Percentiles rank a stretch among this genome's conserved stretches.
Conservation (phyloP, 1,139 yeast species). For the Hyphopichia wangnamkhiaoensis region DNA sequence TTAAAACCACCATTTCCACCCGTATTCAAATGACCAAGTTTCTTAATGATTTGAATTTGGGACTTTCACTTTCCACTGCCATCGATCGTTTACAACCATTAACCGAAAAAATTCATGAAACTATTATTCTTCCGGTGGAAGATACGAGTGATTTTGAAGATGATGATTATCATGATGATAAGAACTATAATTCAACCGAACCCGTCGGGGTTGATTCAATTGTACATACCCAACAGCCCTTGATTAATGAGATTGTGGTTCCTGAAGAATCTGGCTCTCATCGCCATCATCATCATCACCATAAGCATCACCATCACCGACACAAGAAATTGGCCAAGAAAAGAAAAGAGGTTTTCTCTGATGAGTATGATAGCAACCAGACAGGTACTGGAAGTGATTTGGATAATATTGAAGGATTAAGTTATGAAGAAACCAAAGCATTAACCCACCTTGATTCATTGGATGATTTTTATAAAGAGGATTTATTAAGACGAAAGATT, state of each 20-base stretch:
- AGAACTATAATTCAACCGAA: slow-evolving; percentile 37
- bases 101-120: slow-evolving; percentile 50
- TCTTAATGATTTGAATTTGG: slow-evolving; percentile 51
- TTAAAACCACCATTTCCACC: slow-evolving; percentile 41
- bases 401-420: slow-evolving; percentile 40
- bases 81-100: slow-evolving; percentile 59
- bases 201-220: slow-evolving; percentile 59
- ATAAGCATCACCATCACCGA: too few relatives aligned
- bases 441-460: slow-evolving; percentile 42
- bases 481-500: slow-evolving; percentile 56
- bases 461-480: slow-evolving; percentile 54
- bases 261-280: slow-evolving; percentile 31
- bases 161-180: slow-evolving; percentile 19
- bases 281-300: slow-evolving; percentile 3
- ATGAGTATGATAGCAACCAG: slow-evolving; percentile 5
- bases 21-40: slow-evolving; percentile 51
- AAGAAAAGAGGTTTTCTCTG: slow-evolving; percentile 7
- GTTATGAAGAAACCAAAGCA: slow-evolving; percentile 34
- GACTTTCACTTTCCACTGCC: slow-evolving; percentile 54
- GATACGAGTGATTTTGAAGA: slow-evolving; percentile 35
- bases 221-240: slow-evolving; percentile 47
- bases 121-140: slow-evolving; percentile 52
- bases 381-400: slow-evolving; percentile 29
- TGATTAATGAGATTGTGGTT: slow-evolving; percentile 51
- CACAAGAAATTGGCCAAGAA: slow-evolving; percentile 2